These are phyloP conservation scores for Psidium friedrichsthalianum DNA, from an alignment of 345 rosid species.

Conservation along the genomic window DNA sequence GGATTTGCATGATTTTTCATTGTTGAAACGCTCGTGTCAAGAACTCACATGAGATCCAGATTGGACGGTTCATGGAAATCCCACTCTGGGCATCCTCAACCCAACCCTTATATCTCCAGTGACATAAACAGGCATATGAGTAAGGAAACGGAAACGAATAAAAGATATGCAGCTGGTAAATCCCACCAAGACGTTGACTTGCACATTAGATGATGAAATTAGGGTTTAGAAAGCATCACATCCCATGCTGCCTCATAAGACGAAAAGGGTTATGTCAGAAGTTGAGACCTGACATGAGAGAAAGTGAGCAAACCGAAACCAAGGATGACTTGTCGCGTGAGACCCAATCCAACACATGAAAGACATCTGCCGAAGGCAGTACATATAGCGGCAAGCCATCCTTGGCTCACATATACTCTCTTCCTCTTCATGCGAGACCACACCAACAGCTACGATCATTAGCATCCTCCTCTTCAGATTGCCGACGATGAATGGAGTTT, in stretches of 20 bases:
- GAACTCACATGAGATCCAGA: not conserved
- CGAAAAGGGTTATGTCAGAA: not conserved
- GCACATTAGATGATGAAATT: not conserved
- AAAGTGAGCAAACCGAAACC: conserved; percentile 7
- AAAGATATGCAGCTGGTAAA: not conserved
- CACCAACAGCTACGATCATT: not conserved
- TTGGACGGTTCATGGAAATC: not conserved
- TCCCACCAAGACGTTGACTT: not conserved
- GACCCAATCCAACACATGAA: not conserved
- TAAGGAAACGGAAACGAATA: not conserved
- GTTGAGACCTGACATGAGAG: conserved; percentile 1
- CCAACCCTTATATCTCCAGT: not conserved
- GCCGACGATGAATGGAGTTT: not conserved
- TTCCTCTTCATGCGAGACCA: conserved; percentile 11
- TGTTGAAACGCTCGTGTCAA: not conserved
- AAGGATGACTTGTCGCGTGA: not conserved
- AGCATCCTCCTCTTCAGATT: not conserved
- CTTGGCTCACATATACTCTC: conserved; percentile 29
- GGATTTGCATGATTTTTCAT: not conserved
- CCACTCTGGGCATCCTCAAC: not conserved
- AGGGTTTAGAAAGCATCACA: not conserved
- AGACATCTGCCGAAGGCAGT: not conserved
- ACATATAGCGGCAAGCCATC: conserved; percentile 26
- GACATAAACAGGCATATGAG: not conserved
- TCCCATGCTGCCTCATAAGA: not conserved